Base-by-base conservation (phyloP, 345 rosid species). In the Hibiscus mutabilis region DNA sequence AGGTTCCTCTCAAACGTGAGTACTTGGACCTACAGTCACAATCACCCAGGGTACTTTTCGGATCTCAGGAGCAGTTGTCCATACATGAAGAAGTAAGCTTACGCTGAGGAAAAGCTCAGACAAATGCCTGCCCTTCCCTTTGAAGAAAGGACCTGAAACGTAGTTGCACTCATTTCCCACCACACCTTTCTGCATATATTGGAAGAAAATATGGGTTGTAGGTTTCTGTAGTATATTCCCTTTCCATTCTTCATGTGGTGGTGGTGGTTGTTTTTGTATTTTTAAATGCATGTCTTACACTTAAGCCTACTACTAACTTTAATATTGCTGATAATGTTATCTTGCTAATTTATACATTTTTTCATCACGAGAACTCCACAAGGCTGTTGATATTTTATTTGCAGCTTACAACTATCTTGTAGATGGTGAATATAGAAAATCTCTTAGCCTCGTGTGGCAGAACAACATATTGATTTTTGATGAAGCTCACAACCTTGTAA, bases 401-500 rank as follows among this genome's bases (percentile, higher is more conserved):
- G 87, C 96, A 25, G 97, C 98, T 67, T 95, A 95, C 81, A 92
- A 95, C 82, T 95, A 95, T 79, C 84, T 95, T 40, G 90, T 92
- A 78, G 92, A 91, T 84, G 84, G 77, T 77, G 85, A 84, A n/a
- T 72, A 81, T 75, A 81, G 97, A 79, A 88, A 77, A 80, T 81
- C 83, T 76, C 83, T 92, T 57, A 80, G 81, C 8, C 72, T 95
- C 74, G 79, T 84, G 69, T 95, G 97, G 99, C 51, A 73, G 24
- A 80, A 76, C 56, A 83, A 92, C 79, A 64, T 92, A 78, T 79
- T 95, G 66, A 95, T 95, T 79, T 92, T 95, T 85, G 97, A 92
- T n/a, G 99, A 95, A 84, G 98, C 98, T 76, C 99, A 92, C 88
- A 95, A 92, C 81, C 84, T 92, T 84, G n/a, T 95, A 79, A 86